Percentiles rank a stretch among this genome's conserved stretches.
Evolutionary conservation across 1,139 yeast genomes (phyloP).

Genomic region (Candida sanyaensis): DNA sequence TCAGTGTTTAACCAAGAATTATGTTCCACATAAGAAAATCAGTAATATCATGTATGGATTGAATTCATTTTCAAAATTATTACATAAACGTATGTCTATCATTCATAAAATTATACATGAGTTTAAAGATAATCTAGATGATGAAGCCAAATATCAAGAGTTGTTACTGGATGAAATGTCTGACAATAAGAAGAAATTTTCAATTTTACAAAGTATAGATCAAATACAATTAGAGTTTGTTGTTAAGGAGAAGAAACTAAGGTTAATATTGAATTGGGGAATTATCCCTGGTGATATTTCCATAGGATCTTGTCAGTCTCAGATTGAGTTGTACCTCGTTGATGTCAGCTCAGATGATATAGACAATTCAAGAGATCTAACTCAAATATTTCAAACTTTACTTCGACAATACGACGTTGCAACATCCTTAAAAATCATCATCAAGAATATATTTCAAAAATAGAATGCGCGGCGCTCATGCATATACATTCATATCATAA

Average conservation of each 20-base stretch:
- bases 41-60: constrained; percentile 32
- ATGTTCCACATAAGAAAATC: constrained; percentile 28
- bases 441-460: constrained; percentile 22
- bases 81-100: constrained; percentile 23
- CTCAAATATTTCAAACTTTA: constrained; percentile 22
- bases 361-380: constrained; percentile 12
- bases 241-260: constrained; percentile 8
- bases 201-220: constrained; percentile 23
- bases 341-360: constrained; percentile 7
- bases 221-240: constrained; percentile 19
- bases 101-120: constrained; percentile 22
- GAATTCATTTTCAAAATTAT: constrained; percentile 29
- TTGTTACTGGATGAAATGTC: constrained; percentile 4
- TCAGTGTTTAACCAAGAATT: constrained; percentile 21
- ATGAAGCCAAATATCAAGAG: constrained; percentile 3
- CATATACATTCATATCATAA: background rate
- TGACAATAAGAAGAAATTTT: constrained; percentile 19
- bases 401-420: constrained; percentile 27
- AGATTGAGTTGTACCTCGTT: constrained; percentile 16
- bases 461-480: background rate
- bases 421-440: constrained; percentile 24
- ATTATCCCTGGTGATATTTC: constrained; percentile 24
- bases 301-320: constrained; percentile 30
- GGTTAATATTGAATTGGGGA: constrained; percentile 28
- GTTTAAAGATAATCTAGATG: constrained; percentile 15